phyloP scores from a whole-genome alignment of 208 protist species.

The Trypanosoma boissoni region DNA sequence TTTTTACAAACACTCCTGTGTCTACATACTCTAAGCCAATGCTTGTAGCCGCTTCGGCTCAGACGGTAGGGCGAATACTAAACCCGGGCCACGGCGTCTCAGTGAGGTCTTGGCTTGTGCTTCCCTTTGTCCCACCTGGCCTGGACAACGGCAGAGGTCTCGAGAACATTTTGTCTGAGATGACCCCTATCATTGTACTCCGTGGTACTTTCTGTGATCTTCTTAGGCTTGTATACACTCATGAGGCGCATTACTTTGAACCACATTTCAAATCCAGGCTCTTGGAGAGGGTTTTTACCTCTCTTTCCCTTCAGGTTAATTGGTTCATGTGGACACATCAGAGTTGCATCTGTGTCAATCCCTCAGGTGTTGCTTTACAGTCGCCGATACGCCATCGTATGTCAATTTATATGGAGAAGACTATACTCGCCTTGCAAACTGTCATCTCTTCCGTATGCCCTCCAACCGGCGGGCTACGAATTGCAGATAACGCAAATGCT shows the following conservation, averaged over 20 bases:
- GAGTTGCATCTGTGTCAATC: not conserved
- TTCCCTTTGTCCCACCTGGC: slow-evolving; percentile 9
- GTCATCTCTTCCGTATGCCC: slow-evolving; percentile 13
- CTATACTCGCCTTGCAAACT: slow-evolving; percentile 25
- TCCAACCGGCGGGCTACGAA: not conserved
- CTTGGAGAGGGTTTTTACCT: slow-evolving; percentile 19
- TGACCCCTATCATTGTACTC: slow-evolving; percentile 17
- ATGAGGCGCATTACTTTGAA: slow-evolving; percentile 26
- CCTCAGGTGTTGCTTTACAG: not conserved
- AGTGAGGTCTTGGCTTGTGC: slow-evolving; percentile 9
- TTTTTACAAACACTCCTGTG: not conserved
- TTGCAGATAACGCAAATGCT: not conserved
- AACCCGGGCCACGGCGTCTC: slow-evolving; percentile 20
- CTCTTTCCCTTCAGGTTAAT: slow-evolving; percentile 19
- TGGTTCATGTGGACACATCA: slow-evolving; percentile 19
- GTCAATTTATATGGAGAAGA: slow-evolving; percentile 18
- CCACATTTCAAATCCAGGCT: slow-evolving; percentile 17
- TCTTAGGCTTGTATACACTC: slow-evolving; percentile 21
- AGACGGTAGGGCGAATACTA: slow-evolving; percentile 5
- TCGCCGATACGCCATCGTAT: not conserved
- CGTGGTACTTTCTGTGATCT: slow-evolving; percentile 25
- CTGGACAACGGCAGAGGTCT: not conserved
- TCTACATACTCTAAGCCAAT: too few species aligned
- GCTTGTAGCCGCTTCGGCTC: not conserved
- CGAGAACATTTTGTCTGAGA: not conserved